Percentiles rank a stretch among this genome's conserved stretches.
Evolutionary conservation across 805 yeast species (phyloP).

Genomic region (Huiozyma naganishii): DNA sequence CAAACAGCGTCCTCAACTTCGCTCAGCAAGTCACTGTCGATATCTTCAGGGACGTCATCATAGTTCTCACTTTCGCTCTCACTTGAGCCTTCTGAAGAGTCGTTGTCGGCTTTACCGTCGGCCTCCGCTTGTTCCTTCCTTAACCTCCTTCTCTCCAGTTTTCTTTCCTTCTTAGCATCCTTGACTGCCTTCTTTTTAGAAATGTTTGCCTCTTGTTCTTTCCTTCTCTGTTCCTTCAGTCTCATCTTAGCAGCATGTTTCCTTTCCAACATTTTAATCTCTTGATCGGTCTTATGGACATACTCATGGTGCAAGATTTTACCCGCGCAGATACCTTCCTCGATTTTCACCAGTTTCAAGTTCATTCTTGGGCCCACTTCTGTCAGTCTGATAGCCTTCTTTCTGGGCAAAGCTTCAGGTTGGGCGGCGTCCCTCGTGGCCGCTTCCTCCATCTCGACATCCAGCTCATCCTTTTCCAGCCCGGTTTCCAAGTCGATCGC

Average conservation of each 20-base stretch:
- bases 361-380: slow-evolving; percentile 89
- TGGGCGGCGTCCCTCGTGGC: not conserved
- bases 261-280: slow-evolving; percentile 51
- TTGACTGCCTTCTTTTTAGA: slow-evolving; percentile 63
- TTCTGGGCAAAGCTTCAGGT: slow-evolving; percentile 27
- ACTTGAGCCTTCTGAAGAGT: slow-evolving; percentile 9
- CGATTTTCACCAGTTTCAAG: slow-evolving; percentile 70
- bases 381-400: slow-evolving; percentile 82
- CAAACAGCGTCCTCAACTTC: slow-evolving; percentile 28
- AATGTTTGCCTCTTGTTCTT: slow-evolving; percentile 70
- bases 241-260: slow-evolving; percentile 51
- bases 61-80: slow-evolving; percentile 20
- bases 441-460: slow-evolving; percentile 15
- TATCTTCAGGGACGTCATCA: slow-evolving; percentile 34
- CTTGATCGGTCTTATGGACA: slow-evolving; percentile 51
- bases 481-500: slow-evolving; percentile 13
- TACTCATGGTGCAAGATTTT: slow-evolving; percentile 77
- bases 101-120: slow-evolving; percentile 22
- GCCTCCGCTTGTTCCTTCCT: slow-evolving; percentile 20
- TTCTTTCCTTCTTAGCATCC: slow-evolving; percentile 61
- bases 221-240: slow-evolving; percentile 60
- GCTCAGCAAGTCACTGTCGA: slow-evolving; percentile 38
- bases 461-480: slow-evolving; percentile 11
- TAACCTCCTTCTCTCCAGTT: slow-evolving; percentile 41
- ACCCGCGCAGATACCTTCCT: slow-evolving; percentile 84